phyloP scores from a whole-genome alignment of 176 grass and related monocot genomes.

The Microstegium vimineum region DNA sequence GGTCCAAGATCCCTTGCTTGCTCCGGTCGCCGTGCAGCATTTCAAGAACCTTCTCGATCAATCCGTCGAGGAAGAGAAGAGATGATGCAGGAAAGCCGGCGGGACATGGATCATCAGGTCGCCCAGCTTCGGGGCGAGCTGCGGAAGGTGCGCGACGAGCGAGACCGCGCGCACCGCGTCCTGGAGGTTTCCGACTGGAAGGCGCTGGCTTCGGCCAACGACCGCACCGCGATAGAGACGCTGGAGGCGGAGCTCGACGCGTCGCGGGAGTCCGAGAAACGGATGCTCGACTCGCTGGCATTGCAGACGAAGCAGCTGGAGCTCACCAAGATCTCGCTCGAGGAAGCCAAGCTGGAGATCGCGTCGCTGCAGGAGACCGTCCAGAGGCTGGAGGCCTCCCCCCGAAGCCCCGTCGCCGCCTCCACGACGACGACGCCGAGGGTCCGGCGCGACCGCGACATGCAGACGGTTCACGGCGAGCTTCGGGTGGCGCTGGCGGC shows the following conservation, averaged over 20 bases:
- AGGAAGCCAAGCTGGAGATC: conserved; percentile 66
- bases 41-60: background rate
- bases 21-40: conserved; percentile 3
- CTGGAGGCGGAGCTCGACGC: conserved; percentile 48
- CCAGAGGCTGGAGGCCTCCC: conserved; percentile 19
- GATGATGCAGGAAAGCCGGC: conserved; percentile 32
- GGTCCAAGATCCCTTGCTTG: background rate
- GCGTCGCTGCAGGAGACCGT: conserved; percentile 19
- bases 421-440: conserved; percentile 22
- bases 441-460: conserved; percentile 26
- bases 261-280: conserved; percentile 61
- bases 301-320: conserved; percentile 88
- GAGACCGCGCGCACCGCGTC: conserved; percentile 43
- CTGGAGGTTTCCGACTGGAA: conserved; percentile 68
- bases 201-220: conserved; percentile 31
- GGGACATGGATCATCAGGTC: conserved; percentile 53
- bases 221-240: conserved; percentile 37
- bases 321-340: conserved; percentile 76
- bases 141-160: conserved; percentile 52
- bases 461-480: conserved; percentile 36
- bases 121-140: conserved; percentile 64
- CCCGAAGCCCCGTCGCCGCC: background rate
- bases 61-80: background rate
- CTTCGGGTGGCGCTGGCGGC: conserved; percentile 41
- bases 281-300: conserved; percentile 74